phyloP scores from a whole-genome alignment of 257 asterid genomes.

The Mitragyna speciosa region DNA sequence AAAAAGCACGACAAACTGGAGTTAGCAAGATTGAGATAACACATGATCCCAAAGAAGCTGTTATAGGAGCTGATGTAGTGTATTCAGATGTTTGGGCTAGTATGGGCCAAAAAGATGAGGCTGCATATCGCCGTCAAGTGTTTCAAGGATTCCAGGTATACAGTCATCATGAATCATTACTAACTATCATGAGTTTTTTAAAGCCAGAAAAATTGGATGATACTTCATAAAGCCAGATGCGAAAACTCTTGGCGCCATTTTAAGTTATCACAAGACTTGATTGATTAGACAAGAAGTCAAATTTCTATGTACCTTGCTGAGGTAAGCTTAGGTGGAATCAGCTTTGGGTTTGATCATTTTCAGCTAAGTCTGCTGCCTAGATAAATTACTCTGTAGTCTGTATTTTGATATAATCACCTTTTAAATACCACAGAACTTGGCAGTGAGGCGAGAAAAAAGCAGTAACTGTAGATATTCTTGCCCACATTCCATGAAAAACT shows the following conservation, averaged over 20 bases:
- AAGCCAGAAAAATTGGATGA: neutral
- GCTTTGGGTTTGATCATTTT: too few relatives aligned
- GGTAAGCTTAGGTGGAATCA: neutral
- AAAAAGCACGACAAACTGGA: constrained; percentile 69
- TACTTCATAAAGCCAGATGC: neutral
- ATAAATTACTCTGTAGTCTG: too few relatives aligned
- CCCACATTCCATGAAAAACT: too few relatives aligned
- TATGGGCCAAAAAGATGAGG: constrained; percentile 99
- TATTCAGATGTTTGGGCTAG: constrained; percentile 99
- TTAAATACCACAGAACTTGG: neutral
- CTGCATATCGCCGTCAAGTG: constrained; percentile 76
- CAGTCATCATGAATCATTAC: neutral
- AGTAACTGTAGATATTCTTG: too few relatives aligned
- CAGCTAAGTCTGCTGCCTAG: too few relatives aligned
- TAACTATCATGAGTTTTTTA: neutral
- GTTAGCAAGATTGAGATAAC: constrained; percentile 80
- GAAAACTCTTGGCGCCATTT: neutral
- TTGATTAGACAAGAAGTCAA: neutral
- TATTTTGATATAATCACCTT: too few relatives aligned
- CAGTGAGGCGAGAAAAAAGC: neutral
- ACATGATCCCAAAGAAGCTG: constrained; percentile 85
- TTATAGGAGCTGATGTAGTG: constrained; percentile 89
- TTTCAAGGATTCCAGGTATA: constrained; percentile 93
- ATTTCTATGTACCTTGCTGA: neutral
- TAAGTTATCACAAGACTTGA: neutral